phyloP scores from a whole-genome alignment of 169 alveolate species.

The Theileria parva region DNA sequence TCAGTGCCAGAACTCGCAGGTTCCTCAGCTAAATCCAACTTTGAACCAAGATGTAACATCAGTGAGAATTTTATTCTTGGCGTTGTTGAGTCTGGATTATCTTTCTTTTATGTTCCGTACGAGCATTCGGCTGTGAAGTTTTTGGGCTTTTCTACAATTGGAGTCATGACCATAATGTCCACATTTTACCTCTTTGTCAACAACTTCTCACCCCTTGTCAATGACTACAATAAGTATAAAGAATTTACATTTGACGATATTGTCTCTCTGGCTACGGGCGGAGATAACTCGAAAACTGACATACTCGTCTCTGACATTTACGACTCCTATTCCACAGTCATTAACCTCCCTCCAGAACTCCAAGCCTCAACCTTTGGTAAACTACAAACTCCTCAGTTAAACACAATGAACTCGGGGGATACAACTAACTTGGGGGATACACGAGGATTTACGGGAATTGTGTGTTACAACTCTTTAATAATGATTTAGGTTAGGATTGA shows the following conservation, averaged over 20 bases:
- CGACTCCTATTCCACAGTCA: slow-evolving; percentile 22
- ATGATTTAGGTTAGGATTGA: slow-evolving; percentile 12
- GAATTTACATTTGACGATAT: slow-evolving; percentile 10
- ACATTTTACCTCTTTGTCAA: slow-evolving; percentile 18
- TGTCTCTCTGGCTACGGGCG: slow-evolving; percentile 28
- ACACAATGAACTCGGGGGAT: too few species aligned
- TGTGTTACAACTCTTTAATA: too few species aligned
- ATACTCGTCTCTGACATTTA: slow-evolving; percentile 47
- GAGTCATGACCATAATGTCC: slow-evolving; percentile 22
- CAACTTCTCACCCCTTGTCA: not conserved
- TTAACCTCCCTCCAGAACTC: slow-evolving; percentile 43
- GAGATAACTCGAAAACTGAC: slow-evolving; percentile 31
- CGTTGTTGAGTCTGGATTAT: not conserved
- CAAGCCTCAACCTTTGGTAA: slow-evolving; percentile 54
- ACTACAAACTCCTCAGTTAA: slow-evolving; percentile 12
- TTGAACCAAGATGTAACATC: not conserved
- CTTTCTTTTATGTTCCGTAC: not conserved
- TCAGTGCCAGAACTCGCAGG: not conserved
- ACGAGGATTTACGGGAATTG: too few species aligned
- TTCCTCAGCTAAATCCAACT: not conserved
- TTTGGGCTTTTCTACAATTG: slow-evolving; percentile 49
- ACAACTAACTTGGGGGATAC: too few species aligned
- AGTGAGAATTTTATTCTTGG: not conserved
- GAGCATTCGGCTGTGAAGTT: not conserved
- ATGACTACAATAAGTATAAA: not conserved